A percentile compares a stretch with the other conserved stretches of the same genome.
These are phyloP conservation scores for Phascolomyces articulosus DNA, from an alignment of 371 early-diverging fungal genomes.

Conservation along the genomic window DNA sequence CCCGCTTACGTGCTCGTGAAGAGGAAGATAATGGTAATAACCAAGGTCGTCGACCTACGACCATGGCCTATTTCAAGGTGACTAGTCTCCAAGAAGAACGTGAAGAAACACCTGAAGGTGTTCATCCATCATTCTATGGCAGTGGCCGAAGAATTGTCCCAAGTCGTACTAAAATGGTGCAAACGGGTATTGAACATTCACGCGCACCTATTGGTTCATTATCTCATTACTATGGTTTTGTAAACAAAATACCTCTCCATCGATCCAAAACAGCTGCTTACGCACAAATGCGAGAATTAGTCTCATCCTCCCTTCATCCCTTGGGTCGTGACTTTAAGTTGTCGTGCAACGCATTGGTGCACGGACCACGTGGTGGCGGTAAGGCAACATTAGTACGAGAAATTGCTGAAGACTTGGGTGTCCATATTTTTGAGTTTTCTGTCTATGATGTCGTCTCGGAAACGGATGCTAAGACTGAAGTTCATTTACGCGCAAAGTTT, in stretches of 20 bases:
- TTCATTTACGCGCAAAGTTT: slow-evolving; percentile 71
- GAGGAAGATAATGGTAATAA: slow-evolving; percentile 5
- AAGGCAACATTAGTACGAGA: slow-evolving; percentile 71
- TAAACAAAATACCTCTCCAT: slow-evolving; percentile 31
- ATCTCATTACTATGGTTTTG: slow-evolving; percentile 40
- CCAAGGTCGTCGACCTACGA: slow-evolving; percentile 29
- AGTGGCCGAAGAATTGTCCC: slow-evolving; percentile 58
- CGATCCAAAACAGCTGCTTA: slow-evolving; percentile 32
- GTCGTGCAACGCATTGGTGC: slow-evolving; percentile 74
- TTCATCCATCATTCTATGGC: slow-evolving; percentile 47
- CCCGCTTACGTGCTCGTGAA: slow-evolving; percentile 20
- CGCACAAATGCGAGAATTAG: slow-evolving; percentile 52
- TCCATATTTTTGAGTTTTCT: slow-evolving; percentile 76
- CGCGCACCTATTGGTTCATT: slow-evolving; percentile 54
- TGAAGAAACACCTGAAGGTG: neutral
- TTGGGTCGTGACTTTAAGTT: slow-evolving; percentile 68
- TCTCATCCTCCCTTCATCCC: slow-evolving; percentile 78
- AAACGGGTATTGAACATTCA: slow-evolving; percentile 69
- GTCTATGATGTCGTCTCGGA: slow-evolving; percentile 80
- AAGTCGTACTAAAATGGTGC: slow-evolving; percentile 64
- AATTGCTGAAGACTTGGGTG: slow-evolving; percentile 72
- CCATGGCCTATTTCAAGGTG: slow-evolving; percentile 61
- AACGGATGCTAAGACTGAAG: slow-evolving; percentile 79
- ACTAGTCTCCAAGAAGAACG: slow-evolving; percentile 35
- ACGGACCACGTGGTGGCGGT: slow-evolving; percentile 87